These are phyloP conservation scores for Nannochloropsis gaditana DNA, from an alignment of 108 stramenopile species.

Conservation along the genomic window DNA sequence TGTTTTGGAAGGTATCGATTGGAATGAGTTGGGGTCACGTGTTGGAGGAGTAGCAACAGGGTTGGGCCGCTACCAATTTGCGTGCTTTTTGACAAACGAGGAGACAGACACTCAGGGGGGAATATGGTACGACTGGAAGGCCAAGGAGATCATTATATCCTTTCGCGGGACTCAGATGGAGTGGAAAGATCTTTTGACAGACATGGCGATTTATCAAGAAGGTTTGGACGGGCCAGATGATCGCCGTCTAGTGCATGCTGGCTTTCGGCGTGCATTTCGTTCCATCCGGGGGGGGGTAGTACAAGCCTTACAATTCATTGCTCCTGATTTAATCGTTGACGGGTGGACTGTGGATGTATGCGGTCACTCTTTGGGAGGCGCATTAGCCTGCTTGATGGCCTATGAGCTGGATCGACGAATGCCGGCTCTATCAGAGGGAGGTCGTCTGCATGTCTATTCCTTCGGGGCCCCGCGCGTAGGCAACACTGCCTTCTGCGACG, in stretches of 20 bases:
- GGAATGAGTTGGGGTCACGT: constrained; percentile 4
- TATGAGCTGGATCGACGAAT: background rate
- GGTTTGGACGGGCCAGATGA: background rate
- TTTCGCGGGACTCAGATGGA: background rate
- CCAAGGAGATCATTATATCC: constrained; percentile 18
- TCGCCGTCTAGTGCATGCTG: background rate
- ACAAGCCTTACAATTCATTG: background rate
- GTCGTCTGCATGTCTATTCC: background rate
- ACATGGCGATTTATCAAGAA: constrained; percentile 16
- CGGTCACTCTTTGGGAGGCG: background rate
- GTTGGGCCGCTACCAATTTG: constrained; percentile 19
- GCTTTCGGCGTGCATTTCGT: constrained; percentile 15
- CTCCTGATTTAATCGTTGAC: constrained; percentile 7
- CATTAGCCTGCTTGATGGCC: background rate
- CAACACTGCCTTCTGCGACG: background rate
- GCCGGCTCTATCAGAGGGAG: background rate
- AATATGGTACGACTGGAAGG: background rate
- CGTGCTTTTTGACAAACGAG: background rate
- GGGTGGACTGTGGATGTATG: constrained; percentile 10
- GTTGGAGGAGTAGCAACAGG: constrained; percentile 9
- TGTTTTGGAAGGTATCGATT: background rate
- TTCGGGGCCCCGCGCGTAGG: background rate
- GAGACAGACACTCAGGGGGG: background rate
- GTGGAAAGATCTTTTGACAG: constrained; percentile 7
- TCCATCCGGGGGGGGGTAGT: background rate